Percentiles rank a stretch among this genome's conserved stretches.
Conservation (phyloP, 2,329 filamentous ascomycete genomes). For the Xylariales sp. region DNA sequence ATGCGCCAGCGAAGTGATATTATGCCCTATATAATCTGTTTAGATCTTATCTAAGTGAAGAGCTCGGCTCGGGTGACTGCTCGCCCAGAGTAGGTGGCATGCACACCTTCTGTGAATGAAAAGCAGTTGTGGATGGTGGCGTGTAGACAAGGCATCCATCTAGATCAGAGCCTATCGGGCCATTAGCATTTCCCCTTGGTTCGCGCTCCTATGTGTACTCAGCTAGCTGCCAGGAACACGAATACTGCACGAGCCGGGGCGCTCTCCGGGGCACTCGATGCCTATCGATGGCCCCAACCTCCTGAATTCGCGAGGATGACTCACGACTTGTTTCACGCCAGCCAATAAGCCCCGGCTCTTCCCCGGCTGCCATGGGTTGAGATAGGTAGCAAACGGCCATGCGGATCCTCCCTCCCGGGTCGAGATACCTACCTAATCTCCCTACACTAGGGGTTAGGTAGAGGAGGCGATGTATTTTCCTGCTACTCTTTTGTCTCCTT, state of each 20-base stretch:
- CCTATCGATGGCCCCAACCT: constrained; percentile 35
- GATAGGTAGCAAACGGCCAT: constrained; percentile 27
- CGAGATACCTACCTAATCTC: constrained; percentile 25
- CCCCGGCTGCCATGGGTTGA: constrained; percentile 24
- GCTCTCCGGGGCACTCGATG: constrained; percentile 19
- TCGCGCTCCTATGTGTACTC: constrained; percentile 15
- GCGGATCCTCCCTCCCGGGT: constrained; percentile 36
- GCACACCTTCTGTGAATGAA: not conserved
- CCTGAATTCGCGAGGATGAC: constrained; percentile 45
- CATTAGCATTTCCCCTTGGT: constrained; percentile 13
- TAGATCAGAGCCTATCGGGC: constrained; percentile 23
- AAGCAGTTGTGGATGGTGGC: constrained; percentile 15
- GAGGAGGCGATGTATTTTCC: constrained; percentile 18
- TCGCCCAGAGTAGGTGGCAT: not conserved
- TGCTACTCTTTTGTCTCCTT: not conserved
- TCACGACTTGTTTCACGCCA: constrained; percentile 43
- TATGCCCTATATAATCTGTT: not conserved
- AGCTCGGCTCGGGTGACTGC: not conserved
- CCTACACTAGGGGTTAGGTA: no score
- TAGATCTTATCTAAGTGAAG: not conserved
- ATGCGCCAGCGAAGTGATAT: not conserved
- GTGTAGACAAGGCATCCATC: constrained; percentile 21
- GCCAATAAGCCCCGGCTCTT: constrained; percentile 25
- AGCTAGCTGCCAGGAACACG: constrained; percentile 31
- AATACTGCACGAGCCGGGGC: not conserved